Evolutionary conservation across 2,329 filamentous ascomycete genomes (phyloP).

Genomic region (Colletotrichum spaethianum): DNA sequence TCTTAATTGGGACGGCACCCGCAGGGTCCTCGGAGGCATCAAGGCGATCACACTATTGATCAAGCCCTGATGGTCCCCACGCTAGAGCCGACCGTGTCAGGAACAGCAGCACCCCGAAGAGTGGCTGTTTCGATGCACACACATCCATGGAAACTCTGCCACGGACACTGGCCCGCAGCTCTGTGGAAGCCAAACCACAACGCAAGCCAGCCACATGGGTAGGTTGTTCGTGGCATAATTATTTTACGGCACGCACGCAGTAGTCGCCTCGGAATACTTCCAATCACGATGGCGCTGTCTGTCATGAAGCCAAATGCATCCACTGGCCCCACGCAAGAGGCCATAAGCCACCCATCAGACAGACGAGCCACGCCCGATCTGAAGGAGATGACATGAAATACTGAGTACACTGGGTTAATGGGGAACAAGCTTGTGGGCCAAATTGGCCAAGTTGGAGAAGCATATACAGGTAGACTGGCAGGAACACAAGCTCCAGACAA

Average conservation of each 20-base stretch:
- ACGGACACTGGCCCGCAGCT: neutral
- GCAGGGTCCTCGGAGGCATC: slow-evolving; percentile 10
- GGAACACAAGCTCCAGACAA: too few species aligned
- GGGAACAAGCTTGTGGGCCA: too few species aligned
- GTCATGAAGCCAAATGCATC: neutral
- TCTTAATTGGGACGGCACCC: neutral
- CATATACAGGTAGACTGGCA: too few species aligned
- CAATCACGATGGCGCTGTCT: neutral
- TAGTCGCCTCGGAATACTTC: neutral
- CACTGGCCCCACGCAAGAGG: neutral
- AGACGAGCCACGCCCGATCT: neutral
- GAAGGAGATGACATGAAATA: neutral
- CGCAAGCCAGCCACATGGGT: neutral
- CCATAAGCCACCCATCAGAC: neutral
- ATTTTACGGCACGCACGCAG: neutral
- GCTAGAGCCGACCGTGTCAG: too few species aligned
- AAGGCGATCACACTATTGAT: slow-evolving; percentile 28
- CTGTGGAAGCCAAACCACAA: neutral
- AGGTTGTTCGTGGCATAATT: neutral
- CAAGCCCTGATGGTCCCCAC: slow-evolving; percentile 4
- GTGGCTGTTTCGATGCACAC: neutral
- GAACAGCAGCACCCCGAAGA: neutral
- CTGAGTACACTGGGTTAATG: neutral
- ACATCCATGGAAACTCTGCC: neutral
- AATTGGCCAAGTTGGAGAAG: too few species aligned